phyloP scores from a whole-genome alignment of 768 basidiomycete species.

The Vararia minispora region DNA sequence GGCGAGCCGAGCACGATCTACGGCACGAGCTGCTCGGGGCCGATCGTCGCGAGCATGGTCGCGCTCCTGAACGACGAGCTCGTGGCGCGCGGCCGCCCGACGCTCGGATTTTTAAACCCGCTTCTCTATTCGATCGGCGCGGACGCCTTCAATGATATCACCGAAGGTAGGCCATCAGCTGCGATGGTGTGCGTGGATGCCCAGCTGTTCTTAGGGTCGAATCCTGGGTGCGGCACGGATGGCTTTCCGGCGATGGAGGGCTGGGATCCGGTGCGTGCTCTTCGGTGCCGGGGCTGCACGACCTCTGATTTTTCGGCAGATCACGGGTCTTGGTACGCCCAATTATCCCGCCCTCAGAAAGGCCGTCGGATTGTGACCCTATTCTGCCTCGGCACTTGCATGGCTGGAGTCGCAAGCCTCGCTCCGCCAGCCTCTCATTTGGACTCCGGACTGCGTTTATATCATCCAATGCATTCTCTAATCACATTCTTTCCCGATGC shows the following conservation, averaged over 20 bases:
- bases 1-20: not conserved
- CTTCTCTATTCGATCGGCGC: not conserved
- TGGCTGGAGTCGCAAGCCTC: too few species aligned
- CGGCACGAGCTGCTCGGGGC: not conserved
- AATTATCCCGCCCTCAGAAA: constrained; percentile 5
- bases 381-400: too few species aligned
- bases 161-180: too few species aligned
- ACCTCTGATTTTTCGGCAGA: constrained; percentile 4
- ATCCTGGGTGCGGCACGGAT: constrained; percentile 11
- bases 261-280: constrained; percentile 5
- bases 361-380: constrained; percentile 1
- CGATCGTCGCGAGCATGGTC: not conserved
- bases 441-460: too few species aligned
- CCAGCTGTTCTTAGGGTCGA: not conserved
- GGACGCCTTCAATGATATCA: not conserved
- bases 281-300: not conserved
- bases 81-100: not conserved
- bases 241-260: constrained; percentile 13
- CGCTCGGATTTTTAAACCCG: not conserved
- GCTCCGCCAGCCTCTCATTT: too few species aligned
- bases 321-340: constrained; percentile 13
- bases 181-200: too few species aligned
- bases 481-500: too few species aligned
- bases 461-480: too few species aligned
- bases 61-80: constrained; percentile 1